Evolutionary conservation across 2,329 filamentous ascomycete genomes (phyloP), one percentile per base, ranked within the genome.

Genomic region (Grosmannia serpens): DNA sequence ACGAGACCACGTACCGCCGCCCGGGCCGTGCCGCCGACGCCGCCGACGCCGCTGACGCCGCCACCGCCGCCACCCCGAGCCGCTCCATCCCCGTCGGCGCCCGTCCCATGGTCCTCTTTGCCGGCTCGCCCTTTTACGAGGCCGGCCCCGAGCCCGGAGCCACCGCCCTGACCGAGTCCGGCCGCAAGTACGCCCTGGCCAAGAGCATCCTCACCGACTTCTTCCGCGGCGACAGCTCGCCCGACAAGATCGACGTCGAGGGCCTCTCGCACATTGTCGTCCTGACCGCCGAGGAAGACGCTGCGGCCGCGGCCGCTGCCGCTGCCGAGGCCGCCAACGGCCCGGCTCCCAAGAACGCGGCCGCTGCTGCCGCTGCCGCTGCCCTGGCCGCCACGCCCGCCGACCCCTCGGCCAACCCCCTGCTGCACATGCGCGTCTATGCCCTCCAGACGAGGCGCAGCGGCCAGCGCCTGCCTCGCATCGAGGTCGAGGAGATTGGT

Each of bases 221-320:
- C 69, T 97, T 99, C 80, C 87, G 87, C 70, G 91, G 91, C 52
- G 86, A 90, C 66, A 75, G 78, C 51, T 80, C 86, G 7, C 80
- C 85, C 17, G 81, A 86, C 68, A 89, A 89, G 75, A 86, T 99
- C 59, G 94, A 99, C 73, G 92, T 97, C 57, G 91, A 96, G 73
- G 94, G 94, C 24, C 75, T 99, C 68, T 91, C 95, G 73, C 96
- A 95, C 75, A 81, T 96, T 65, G 81, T 99, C 61, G 87, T 86
- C 67, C 82, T 96, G 64, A 85, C 82, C 31, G 91, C 89, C 4
- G 85, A 88, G 65, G 88, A 92, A 67, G 9, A 41, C 10, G 38
- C 26, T 1, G 13, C 31, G 4, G 22, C 15, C 2, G 35, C 15
- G 2, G 35, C 35, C 15, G 35, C 15, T 1, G 13, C 31, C 13